Evolutionary conservation across 352 stramenopile genomes (phyloP).

Genomic region (Globisporangium alternatum): DNA sequence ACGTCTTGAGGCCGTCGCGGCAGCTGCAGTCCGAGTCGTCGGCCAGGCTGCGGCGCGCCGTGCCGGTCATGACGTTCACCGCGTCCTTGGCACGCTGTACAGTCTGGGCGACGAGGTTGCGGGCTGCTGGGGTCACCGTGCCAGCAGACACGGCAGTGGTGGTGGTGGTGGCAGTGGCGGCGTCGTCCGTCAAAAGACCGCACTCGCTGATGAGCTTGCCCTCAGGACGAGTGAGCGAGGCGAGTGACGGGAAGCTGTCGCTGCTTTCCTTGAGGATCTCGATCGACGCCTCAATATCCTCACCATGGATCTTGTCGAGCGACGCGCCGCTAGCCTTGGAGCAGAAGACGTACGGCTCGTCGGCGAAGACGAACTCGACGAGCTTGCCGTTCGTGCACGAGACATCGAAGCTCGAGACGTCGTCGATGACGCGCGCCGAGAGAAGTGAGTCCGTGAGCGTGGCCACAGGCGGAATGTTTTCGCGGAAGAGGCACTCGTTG

Average conservation of each 20-base stretch:
- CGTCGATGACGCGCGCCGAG: constrained; percentile 25
- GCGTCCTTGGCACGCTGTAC: constrained; percentile 17
- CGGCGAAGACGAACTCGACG: constrained; percentile 29
- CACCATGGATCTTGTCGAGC: constrained; percentile 13
- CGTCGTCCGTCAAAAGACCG: constrained; percentile 3
- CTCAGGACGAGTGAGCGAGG: constrained; percentile 12
- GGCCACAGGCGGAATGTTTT: constrained; percentile 25
- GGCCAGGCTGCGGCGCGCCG: constrained; percentile 16
- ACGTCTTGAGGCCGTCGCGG: constrained; percentile 21
- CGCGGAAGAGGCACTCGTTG: constrained; percentile 19
- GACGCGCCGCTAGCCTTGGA: constrained; percentile 8
- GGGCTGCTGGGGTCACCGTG: constrained; percentile 1
- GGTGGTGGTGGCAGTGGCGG: background rate
- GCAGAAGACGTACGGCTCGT: constrained; percentile 38
- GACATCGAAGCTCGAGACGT: constrained; percentile 19
- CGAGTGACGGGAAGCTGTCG: constrained; percentile 8
- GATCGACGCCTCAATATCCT: constrained; percentile 21
- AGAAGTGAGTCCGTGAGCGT: constrained; percentile 17
- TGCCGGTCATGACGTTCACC: constrained; percentile 10
- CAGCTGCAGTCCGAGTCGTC: constrained; percentile 16
- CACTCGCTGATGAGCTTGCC: constrained; percentile 12
- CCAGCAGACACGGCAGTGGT: background rate
- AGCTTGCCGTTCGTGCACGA: constrained; percentile 22
- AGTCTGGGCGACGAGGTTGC: constrained; percentile 6
- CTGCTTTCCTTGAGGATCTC: constrained; percentile 20